Base-by-base conservation (phyloP, 2,329 filamentous ascomycete genomes). In the Elsinoe arachidis region DNA sequence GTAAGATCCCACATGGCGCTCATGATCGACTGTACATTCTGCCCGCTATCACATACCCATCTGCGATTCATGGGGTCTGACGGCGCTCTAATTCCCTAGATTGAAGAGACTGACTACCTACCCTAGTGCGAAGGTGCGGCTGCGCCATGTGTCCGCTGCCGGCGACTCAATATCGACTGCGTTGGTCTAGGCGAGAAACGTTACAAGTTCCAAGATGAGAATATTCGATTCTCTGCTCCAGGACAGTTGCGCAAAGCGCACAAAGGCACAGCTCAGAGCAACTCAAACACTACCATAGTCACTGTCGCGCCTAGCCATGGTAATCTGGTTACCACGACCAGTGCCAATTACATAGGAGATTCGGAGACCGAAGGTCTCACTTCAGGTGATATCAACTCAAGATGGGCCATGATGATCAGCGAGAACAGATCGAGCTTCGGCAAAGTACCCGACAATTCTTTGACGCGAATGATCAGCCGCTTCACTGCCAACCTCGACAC, bases 141-240 rank as follows among this genome's bases (percentile, higher is more conserved):
- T 33, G 35, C 44, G 3, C 55, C 44, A 44, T 57, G 55, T 35
- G 46, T 53, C 7, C 14, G 55, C 21, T 57, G 55, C 19, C 34
- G 34, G 41, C 55, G 55, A 4, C 15, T 57, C 12, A 51, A 53
- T 15, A 57, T 59, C 15, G 9, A 15, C 14, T 49, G 30, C 39
- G 37, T 56, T 21, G 41, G 52, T 14, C 14, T 43, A 1, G 54
- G 54, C 4, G 23, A 56, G 41, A 43, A 49, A 33, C 39, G 54
- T 9, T 41, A 47, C 54, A 56, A 56, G 30, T 56, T 56, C 37
- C 54, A 56, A 33, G 54, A 56, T 49, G 54, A 56, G 37, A 56
- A 33, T 19, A 30, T 34, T 38, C 39, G 54, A 19, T 56, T 56
- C 15, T 15, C 34, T 7, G 17, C 14, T 12, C 17, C 41, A 1